Percentiles rank a stretch among this genome's conserved stretches.
Conservation (phyloP, 345 rosid species). For the Populus nigra region DNA sequence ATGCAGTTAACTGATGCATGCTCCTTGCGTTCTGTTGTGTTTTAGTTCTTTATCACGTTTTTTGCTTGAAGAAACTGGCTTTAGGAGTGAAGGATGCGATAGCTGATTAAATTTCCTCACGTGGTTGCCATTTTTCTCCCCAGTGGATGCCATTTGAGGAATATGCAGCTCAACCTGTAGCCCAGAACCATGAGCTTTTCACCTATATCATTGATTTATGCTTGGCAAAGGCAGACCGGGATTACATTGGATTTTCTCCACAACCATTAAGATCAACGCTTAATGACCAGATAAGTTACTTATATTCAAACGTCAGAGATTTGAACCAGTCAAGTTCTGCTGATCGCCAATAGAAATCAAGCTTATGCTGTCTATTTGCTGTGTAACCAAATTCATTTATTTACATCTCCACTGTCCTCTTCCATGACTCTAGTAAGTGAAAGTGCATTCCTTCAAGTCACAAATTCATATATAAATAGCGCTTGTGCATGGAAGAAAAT, state of each 20-base stretch:
- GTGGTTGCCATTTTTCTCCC: background rate
- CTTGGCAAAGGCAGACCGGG: conserved; percentile 43
- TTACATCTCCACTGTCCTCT: conserved; percentile 8
- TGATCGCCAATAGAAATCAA: conserved; percentile 3
- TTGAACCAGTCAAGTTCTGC: conserved; percentile 23
- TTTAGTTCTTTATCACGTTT: background rate
- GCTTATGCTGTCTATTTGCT: background rate
- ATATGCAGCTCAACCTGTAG: conserved; percentile 66
- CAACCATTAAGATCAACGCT: conserved; percentile 28
- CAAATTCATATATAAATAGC: background rate
- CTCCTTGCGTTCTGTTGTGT: background rate
- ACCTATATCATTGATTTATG: conserved; percentile 43
- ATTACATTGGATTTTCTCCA: conserved; percentile 52
- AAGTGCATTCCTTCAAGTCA: background rate
- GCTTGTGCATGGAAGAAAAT: background rate
- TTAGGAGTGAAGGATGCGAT: background rate
- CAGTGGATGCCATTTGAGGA: conserved; percentile 83
- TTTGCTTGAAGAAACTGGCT: background rate
- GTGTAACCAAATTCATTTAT: background rate
- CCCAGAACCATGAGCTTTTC: conserved; percentile 47
- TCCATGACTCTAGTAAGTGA: background rate
- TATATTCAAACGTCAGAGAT: conserved; percentile 47
- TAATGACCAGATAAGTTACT: conserved; percentile 30
- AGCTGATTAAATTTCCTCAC: background rate
- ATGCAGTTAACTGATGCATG: background rate